Conservation (phyloP, 345 rosid genomes). For the Salix viminalis region DNA sequence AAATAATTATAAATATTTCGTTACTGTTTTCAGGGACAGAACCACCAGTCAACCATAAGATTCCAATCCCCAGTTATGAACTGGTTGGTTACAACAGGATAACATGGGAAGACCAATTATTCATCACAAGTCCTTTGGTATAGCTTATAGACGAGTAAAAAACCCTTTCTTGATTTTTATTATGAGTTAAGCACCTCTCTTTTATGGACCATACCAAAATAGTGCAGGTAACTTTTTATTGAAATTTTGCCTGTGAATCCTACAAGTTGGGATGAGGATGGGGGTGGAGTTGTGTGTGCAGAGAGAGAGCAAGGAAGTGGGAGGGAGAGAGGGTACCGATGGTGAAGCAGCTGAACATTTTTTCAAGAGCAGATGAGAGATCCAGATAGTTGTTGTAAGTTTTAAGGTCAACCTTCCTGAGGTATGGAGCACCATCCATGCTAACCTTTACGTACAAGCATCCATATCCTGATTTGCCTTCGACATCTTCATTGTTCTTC, state of each 20-base stretch:
- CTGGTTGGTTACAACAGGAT: neutral
- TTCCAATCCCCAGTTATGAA: neutral
- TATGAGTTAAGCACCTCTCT: neutral
- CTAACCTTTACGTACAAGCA: constrained; percentile 29
- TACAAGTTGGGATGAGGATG: neutral
- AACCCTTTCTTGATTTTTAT: neutral
- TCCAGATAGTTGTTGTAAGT: constrained; percentile 24
- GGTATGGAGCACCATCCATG: constrained; percentile 35
- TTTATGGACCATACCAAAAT: neutral
- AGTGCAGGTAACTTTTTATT: neutral
- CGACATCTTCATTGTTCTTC: constrained; percentile 42
- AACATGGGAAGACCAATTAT: neutral
- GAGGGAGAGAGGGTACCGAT: constrained; percentile 28
- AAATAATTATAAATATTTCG: neutral
- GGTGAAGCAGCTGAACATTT: constrained; percentile 48
- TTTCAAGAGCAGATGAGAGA: constrained; percentile 34
- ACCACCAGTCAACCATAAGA: neutral
- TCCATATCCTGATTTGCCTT: constrained; percentile 27
- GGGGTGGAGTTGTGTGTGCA: no score
- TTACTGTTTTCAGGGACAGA: neutral
- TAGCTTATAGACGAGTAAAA: neutral
- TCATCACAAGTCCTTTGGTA: neutral
- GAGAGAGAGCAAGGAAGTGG: neutral
- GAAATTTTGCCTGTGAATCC: neutral
- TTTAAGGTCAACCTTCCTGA: constrained; percentile 30